Percentiles rank a stretch among this genome's conserved stretches.
phyloP scores from a whole-genome alignment of 371 early-diverging fungal species.

The Dinochytrium kinnereticum region DNA sequence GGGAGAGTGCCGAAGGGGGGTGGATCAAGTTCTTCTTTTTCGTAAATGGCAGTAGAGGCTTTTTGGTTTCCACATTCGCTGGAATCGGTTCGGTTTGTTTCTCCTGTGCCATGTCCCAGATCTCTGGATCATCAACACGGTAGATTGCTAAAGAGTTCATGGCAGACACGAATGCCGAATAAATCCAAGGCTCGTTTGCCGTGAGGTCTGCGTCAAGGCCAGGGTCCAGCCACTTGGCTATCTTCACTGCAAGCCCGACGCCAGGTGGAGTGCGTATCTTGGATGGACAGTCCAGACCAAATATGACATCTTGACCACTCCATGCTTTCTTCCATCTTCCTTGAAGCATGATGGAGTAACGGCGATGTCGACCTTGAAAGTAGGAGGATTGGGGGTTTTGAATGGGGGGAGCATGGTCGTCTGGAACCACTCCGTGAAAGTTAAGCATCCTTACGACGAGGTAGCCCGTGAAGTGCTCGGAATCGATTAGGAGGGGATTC shows the following conservation, averaged over 20 bases:
- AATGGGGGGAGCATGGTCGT: conserved; percentile 42
- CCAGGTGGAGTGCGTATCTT: conserved; percentile 41
- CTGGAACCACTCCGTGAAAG: conserved; percentile 52
- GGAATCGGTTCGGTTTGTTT: not conserved
- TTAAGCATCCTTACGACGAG: conserved; percentile 65
- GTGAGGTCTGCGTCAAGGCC: conserved; percentile 70
- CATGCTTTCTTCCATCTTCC: conserved; percentile 64
- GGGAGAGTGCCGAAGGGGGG: conserved; percentile 18
- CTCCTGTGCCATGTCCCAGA: conserved; percentile 12
- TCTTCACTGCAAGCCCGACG: conserved; percentile 67
- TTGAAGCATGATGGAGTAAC: conserved; percentile 69
- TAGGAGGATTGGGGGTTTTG: conserved; percentile 45
- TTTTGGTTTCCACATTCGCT: conserved; percentile 22
- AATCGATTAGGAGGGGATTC: conserved; percentile 62
- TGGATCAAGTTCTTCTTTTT: conserved; percentile 9
- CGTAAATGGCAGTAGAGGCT: not conserved
- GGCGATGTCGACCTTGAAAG: conserved; percentile 57
- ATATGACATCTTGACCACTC: conserved; percentile 70
- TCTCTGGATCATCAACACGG: conserved; percentile 15
- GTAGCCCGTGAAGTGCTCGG: conserved; percentile 66
- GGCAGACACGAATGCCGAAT: conserved; percentile 68
- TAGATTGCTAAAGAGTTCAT: conserved; percentile 67
- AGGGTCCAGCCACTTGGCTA: conserved; percentile 78
- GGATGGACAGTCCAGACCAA: conserved; percentile 53
- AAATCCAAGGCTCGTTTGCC: conserved; percentile 69